Base-by-base conservation (phyloP, 805 yeast species). In the Lipomyces yamadae region DNA sequence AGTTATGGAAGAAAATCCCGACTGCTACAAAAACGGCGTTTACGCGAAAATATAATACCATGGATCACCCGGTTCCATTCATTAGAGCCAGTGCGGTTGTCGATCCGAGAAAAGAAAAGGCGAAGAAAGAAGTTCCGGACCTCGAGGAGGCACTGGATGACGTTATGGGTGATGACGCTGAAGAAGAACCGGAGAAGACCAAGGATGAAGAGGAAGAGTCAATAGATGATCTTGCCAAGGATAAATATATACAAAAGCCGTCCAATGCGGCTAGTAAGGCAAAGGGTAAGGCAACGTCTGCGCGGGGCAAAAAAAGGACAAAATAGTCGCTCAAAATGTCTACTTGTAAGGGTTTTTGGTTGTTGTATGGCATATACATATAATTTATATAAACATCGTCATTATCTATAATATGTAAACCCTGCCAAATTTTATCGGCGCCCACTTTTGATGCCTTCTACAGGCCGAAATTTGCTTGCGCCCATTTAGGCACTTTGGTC, bases 401-500 rank as follows among this genome's bases (percentile, higher is more conserved):
- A 42, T 42, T 42, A 24, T 42, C 18, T 42, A 42, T 15, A 42
- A 42, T 42, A 15, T 24, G n/a, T n/a, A n/a, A n/a, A n/a, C n/a
- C n/a, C n/a, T 42, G 48, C 48, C 8, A 11, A 42, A 3, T n/a
- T 15, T 15, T 15, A 42, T 15, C n/a, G 24, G n/a, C 18, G 15
- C 1, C 13, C 8, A 42, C 24, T 15, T n/a, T 42, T 15, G 5
- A 8, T 2, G 2, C 48, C 24, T 24, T 42, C 48, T 29, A 58
- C 32, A n/a, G 39, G 34, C 37, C 55, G 30, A 68, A 68, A 35
- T 69, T 62, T 54, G 61, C 65, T 30, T 54, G 37, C 18, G 97
- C 97, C 97, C 97, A 92, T 3, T 84, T 86, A 0, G 98, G 98
- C 54, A 86, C 81, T 37, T 85, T 87, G 0, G 97, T 91, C 64